phyloP scores from a whole-genome alignment of 495 filamentous ascomycete genomes.

The Aspergillus sparsus region DNA sequence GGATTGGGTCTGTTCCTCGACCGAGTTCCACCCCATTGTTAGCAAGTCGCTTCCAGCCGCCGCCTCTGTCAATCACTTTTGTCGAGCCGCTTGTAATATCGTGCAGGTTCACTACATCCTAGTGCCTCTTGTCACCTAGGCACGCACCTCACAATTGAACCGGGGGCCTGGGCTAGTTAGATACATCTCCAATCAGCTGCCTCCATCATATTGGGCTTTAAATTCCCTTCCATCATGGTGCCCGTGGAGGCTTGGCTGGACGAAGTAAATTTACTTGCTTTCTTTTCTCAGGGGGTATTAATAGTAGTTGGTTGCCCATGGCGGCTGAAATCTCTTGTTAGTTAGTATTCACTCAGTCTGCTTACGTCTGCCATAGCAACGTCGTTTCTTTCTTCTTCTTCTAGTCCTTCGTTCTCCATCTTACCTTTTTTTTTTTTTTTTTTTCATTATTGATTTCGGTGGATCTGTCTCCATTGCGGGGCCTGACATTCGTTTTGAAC shows the following conservation, averaged over 20 bases:
- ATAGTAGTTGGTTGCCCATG: slow-evolving; percentile 1
- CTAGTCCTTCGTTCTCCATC: neutral
- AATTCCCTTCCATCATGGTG: slow-evolving; percentile 7
- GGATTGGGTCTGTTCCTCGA: slow-evolving; percentile 11
- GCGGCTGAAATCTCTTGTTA: slow-evolving; percentile 11
- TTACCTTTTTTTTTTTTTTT: neutral
- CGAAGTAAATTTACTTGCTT: slow-evolving; percentile 5
- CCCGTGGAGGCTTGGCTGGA: slow-evolving; percentile 6
- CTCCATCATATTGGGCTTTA: slow-evolving; percentile 7
- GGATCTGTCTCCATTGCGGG: neutral
- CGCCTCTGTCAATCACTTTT: slow-evolving; percentile 27
- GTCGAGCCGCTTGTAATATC: slow-evolving; percentile 22
- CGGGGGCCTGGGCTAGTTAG: slow-evolving; percentile 14
- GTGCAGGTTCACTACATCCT: slow-evolving; percentile 1
- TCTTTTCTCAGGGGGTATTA: slow-evolving; percentile 15
- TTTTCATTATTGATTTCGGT: neutral
- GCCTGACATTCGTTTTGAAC: slow-evolving; percentile 13
- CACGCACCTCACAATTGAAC: slow-evolving; percentile 3
- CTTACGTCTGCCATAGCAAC: slow-evolving; percentile 14
- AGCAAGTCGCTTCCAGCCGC: slow-evolving; percentile 7
- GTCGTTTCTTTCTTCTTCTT: slow-evolving; percentile 5
- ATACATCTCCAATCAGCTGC: slow-evolving; percentile 19
- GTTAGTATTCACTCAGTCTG: slow-evolving; percentile 9
- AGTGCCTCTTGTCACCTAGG: slow-evolving; percentile 7
- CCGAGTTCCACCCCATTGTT: slow-evolving; percentile 20